Base-by-base conservation (phyloP, 345 rosid genomes). In the Hibiscus syriacus region DNA sequence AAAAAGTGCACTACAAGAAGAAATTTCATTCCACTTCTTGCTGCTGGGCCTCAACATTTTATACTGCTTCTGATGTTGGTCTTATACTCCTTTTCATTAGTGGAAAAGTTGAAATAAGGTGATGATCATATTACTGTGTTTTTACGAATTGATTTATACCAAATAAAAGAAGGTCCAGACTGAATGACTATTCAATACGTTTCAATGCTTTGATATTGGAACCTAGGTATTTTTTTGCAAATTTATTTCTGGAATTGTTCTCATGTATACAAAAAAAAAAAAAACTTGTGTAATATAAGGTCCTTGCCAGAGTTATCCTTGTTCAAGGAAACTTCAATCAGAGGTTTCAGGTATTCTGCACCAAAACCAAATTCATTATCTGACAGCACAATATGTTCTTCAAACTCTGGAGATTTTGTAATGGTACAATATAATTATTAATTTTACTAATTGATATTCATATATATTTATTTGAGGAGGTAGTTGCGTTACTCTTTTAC, bases 21-120 rank as follows among this genome's bases (percentile, higher is more conserved):
- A 93, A 89, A 82, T 90, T 90, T 17, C 76, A 73, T 57, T 85
- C 90, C 56, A 75, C 82, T 38, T 68, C 84, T 13, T 86, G 95
- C 75, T 89, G 85, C 84, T 93, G 84, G 84, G 98, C 97, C 76
- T 89, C 96, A 45, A 79, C 86, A 25, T 86, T 93, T 70, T 71
- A 53, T 55, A 65, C 80, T 75, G 79, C 72, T 20, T 72, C 94
- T 16, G 84, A 82, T 77, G 80, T 83, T 68, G 95, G 94, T 76
- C 92, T 90, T 43, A 73, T 83, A 10, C 97, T 93, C 71, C 78
- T 86, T 59, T 85, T 85, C 75, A 56, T 83, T 46, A 77, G 71
- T 62, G 98, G 94, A 70, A 82, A 77, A 63, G 55, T 88, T 70
- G 97, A 90, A 77, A 82, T 90, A 81, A 93, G 98, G 97, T 92